phyloP scores from a whole-genome alignment of 345 rosid genomes.

The Physaria fendleri region DNA sequence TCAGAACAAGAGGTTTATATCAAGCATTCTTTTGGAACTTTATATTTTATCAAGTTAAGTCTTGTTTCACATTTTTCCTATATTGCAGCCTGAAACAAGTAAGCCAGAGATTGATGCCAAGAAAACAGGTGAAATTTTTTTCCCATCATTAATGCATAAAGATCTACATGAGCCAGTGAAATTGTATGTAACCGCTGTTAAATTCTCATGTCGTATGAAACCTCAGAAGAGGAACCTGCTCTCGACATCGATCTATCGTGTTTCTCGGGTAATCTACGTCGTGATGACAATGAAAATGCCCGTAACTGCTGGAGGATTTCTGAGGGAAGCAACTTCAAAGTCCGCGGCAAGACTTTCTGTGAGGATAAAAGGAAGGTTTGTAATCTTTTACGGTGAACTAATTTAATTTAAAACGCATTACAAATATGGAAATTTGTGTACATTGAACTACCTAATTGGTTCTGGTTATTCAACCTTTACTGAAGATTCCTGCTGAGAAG shows the following conservation, averaged over 20 bases:
- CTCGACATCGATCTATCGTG: slow-evolving; percentile 75
- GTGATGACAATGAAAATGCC: slow-evolving; percentile 74
- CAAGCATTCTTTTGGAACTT: slow-evolving; percentile 2
- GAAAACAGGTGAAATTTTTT: slow-evolving; percentile 52
- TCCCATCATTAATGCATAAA: not conserved
- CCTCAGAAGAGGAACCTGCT: slow-evolving; percentile 61
- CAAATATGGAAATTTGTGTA: not conserved
- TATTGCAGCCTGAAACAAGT: slow-evolving; percentile 43
- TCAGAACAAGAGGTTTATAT: slow-evolving; percentile 77
- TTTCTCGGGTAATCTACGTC: slow-evolving; percentile 76
- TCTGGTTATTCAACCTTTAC: slow-evolving; percentile 17
- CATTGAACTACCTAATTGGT: not conserved
- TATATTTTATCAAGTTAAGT: not conserved
- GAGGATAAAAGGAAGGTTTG: slow-evolving; percentile 80
- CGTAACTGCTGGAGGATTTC: slow-evolving; percentile 91
- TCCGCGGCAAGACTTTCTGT: slow-evolving; percentile 91
- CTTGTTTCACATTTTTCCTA: not conserved
- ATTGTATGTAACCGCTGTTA: slow-evolving; percentile 2
- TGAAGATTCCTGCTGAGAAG: slow-evolving; percentile 91
- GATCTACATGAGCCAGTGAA: slow-evolving; percentile 3
- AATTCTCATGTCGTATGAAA: slow-evolving; percentile 33
- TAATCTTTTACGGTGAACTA: not conserved
- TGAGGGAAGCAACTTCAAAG: slow-evolving; percentile 85
- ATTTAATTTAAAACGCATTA: not conserved
- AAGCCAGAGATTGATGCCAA: slow-evolving; percentile 43